phyloP scores from a whole-genome alignment of 2,329 filamentous ascomycete species.

The Aspergillus pseudoviridinutans region DNA sequence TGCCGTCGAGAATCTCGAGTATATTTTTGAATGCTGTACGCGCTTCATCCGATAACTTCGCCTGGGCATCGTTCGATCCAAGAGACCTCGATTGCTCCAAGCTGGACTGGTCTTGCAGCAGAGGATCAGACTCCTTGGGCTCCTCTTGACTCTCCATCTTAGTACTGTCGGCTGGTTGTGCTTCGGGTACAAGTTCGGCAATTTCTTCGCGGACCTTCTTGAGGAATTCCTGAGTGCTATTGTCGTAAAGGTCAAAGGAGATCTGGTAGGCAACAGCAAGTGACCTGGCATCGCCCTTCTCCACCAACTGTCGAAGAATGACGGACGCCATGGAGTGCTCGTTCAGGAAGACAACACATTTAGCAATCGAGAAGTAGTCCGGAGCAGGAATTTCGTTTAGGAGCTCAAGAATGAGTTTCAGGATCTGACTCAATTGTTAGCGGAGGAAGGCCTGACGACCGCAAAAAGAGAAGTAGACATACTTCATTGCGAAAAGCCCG shows the following conservation, averaged over 20 bases:
- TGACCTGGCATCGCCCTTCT: slow-evolving; percentile 72
- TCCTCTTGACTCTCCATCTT: slow-evolving; percentile 52
- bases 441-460: not conserved
- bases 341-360: slow-evolving; percentile 93
- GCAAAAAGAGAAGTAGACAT: slow-evolving; percentile 15
- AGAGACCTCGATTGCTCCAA: slow-evolving; percentile 38
- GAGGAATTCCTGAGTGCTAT: slow-evolving; percentile 95
- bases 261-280: slow-evolving; percentile 92
- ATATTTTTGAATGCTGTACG: slow-evolving; percentile 55
- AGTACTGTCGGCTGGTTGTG: slow-evolving; percentile 35
- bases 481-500: slow-evolving; percentile 72
- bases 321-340: slow-evolving; percentile 85
- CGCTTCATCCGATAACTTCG: slow-evolving; percentile 45
- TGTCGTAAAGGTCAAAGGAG: slow-evolving; percentile 96
- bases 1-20: slow-evolving; percentile 69
- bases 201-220: slow-evolving; percentile 81
- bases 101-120: slow-evolving; percentile 50
- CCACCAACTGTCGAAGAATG: slow-evolving; percentile 77
- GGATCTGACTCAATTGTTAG: slow-evolving; percentile 53
- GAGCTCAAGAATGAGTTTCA: slow-evolving; percentile 90
- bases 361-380: slow-evolving; percentile 97
- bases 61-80: slow-evolving; percentile 40
- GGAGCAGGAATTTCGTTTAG: slow-evolving; percentile 87
- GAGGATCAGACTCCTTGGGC: slow-evolving; percentile 55
- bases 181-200: slow-evolving; percentile 50